Conservation (phyloP, 768 basidiomycete genomes). For the Boletus tylopilopsis region DNA sequence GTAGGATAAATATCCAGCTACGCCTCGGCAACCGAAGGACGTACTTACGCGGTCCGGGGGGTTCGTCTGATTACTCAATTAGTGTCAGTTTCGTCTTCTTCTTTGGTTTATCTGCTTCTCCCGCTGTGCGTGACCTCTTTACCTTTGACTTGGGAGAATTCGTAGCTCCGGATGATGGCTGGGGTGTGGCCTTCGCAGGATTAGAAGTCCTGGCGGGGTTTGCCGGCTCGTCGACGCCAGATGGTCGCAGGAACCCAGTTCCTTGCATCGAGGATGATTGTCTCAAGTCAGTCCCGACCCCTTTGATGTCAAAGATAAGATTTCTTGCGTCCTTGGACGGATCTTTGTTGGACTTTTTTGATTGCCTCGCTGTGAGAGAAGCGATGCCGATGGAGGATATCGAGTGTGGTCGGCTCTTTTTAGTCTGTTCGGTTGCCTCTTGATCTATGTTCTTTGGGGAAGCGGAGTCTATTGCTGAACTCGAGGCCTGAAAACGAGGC, state of each 20-base stretch:
- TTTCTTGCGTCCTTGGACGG: slow-evolving; percentile 40
- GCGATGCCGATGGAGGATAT: slow-evolving; percentile 18
- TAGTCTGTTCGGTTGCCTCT: slow-evolving; percentile 25
- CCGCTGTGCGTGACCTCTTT: slow-evolving; percentile 24
- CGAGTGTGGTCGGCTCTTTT: slow-evolving; percentile 15
- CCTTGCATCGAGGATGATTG: slow-evolving; percentile 20
- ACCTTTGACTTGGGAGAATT: slow-evolving; percentile 9
- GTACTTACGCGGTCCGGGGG: slow-evolving; percentile 10
- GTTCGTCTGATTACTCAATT: slow-evolving; percentile 23
- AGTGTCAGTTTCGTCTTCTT: slow-evolving; percentile 25
- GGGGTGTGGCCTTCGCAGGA: slow-evolving; percentile 2
- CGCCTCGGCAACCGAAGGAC: slow-evolving; percentile 19
- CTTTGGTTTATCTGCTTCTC: slow-evolving; percentile 13
- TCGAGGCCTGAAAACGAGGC: slow-evolving; percentile 19
- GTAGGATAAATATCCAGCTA: slow-evolving; percentile 5
- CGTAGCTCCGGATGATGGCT: slow-evolving; percentile 5
- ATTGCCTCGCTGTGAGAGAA: slow-evolving; percentile 8
- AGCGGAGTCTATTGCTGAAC: slow-evolving; percentile 4
- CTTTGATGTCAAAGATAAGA: slow-evolving; percentile 43
- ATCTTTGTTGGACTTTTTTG: slow-evolving; percentile 18
- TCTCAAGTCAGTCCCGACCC: slow-evolving; percentile 50
- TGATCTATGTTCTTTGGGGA: slow-evolving; percentile 8
- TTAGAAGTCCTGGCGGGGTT: slow-evolving; percentile 6
- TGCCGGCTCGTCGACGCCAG: slow-evolving; percentile 21
- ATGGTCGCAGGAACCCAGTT: slow-evolving; percentile 18